Evolutionary conservation across 805 yeast genomes (phyloP).

Genomic region (Wickerhamiella siamensis): DNA sequence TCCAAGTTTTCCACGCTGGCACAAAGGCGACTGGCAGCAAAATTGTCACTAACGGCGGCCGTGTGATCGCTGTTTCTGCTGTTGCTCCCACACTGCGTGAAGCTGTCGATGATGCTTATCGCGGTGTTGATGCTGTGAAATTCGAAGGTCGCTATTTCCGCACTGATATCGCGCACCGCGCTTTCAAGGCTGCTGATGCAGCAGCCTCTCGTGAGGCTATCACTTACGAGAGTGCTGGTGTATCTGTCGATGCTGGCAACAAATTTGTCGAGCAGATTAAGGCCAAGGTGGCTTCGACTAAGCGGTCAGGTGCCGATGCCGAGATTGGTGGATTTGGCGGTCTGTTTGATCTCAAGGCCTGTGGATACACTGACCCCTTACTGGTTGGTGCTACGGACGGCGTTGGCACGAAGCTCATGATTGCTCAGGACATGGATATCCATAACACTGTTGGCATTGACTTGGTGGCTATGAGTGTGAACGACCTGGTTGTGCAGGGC

Average conservation of each 20-base stretch:
- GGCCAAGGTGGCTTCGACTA: conserved; percentile 77
- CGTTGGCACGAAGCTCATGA: conserved; percentile 91
- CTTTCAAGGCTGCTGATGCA: conserved; percentile 45
- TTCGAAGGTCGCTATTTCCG: conserved; percentile 73
- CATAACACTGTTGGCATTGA: conserved; percentile 98
- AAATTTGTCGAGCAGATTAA: conserved; percentile 79
- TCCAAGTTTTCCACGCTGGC: conserved; percentile 91
- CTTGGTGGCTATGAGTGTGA: conserved; percentile 97
- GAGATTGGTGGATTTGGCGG: conserved; percentile 99
- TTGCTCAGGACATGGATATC: conserved; percentile 78
- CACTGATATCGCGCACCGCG: conserved; percentile 90
- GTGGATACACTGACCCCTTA: conserved; percentile 66
- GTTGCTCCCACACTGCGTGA: conserved; percentile 58
- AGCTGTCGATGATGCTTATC: conserved; percentile 76
- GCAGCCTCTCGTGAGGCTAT: conserved; percentile 30
- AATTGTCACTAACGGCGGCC: conserved; percentile 81
- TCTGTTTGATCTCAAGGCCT: conserved; percentile 72
- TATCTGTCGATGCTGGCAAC: conserved; percentile 93
- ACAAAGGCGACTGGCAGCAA: conserved; percentile 44
- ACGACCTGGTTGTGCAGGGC: conserved; percentile 95
- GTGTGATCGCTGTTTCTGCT: conserved; percentile 93
- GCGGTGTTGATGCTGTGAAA: conserved; percentile 62
- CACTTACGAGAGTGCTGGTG: conserved; percentile 94
- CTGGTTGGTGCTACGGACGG: conserved; percentile 98
- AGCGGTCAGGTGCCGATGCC: conserved; percentile 92